A percentile compares a stretch with the other conserved stretches of the same genome.
Conservation (phyloP, 1,284 basidiomycete genomes). For the Ceratobasidium sp. region DNA sequence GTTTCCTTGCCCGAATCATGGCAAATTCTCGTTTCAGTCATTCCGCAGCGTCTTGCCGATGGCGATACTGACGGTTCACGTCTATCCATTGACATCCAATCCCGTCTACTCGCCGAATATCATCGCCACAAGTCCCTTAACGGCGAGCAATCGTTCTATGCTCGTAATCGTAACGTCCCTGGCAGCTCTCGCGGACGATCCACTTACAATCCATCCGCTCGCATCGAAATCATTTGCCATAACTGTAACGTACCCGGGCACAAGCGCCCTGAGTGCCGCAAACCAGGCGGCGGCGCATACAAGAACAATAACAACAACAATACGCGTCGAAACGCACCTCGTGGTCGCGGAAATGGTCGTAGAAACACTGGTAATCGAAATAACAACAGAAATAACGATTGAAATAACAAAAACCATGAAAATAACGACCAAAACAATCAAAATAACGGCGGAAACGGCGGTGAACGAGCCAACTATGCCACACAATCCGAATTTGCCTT, state of each 20-base stretch:
- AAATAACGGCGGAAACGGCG: background rate
- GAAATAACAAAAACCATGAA: conserved; percentile 8
- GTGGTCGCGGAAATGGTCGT: conserved; percentile 4
- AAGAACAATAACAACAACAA: background rate
- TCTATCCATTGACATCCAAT: conserved; percentile 3
- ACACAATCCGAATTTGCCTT: background rate
- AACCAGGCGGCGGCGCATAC: background rate
- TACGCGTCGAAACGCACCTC: background rate
- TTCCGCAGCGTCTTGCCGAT: background rate
- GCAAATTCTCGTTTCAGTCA: conserved; percentile 13
- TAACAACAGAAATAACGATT: background rate
- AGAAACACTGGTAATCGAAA: background rate
- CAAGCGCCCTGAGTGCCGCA: background rate
- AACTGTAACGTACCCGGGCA: conserved; percentile 6
- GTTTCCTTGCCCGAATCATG: conserved; percentile 22
- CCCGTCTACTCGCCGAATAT: conserved; percentile 17
- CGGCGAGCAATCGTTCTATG: background rate
- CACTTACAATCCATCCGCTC: background rate
- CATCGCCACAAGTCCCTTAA: background rate
- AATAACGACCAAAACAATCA: conserved; percentile 10
- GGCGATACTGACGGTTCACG: background rate
- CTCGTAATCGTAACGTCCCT: background rate
- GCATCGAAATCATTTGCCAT: conserved; percentile 12
- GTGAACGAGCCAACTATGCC: conserved; percentile 8
- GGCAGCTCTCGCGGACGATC: background rate